These are phyloP conservation scores for Colletotrichum cereale DNA, from an alignment of 2,329 filamentous ascomycete species.

Conservation along the genomic window DNA sequence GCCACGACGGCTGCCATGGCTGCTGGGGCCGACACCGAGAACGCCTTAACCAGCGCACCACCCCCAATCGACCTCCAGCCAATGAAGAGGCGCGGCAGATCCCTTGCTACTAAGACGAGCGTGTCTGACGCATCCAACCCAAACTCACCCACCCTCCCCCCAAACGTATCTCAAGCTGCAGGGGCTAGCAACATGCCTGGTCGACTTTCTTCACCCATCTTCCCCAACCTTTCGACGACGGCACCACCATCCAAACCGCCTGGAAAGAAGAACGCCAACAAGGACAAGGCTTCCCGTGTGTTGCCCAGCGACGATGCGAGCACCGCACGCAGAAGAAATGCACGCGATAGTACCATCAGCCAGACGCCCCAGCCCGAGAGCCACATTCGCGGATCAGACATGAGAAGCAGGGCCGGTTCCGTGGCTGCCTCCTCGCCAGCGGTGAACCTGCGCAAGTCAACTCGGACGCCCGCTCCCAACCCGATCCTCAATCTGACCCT, in stretches of 20 bases:
- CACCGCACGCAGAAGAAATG: constrained; percentile 53
- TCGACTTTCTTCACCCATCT: constrained; percentile 50
- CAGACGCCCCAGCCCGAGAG: constrained; percentile 52
- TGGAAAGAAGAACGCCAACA: constrained; percentile 45
- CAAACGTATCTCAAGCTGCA: constrained; percentile 43
- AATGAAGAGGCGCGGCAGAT: constrained; percentile 56
- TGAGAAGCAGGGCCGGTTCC: constrained; percentile 41
- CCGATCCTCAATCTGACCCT: constrained; percentile 16
- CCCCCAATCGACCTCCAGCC: constrained; percentile 48
- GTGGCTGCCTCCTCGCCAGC: constrained; percentile 47
- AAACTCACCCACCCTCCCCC: constrained; percentile 48
- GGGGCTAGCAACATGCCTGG: constrained; percentile 56
- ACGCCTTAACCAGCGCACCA: constrained; percentile 38
- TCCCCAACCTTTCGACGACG: constrained; percentile 48
- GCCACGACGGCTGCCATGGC: constrained; percentile 40
- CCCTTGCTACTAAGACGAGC: constrained; percentile 54
- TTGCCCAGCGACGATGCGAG: constrained; percentile 45
- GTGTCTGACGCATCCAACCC: constrained; percentile 53
- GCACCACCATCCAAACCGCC: constrained; percentile 27
- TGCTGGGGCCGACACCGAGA: constrained; percentile 41
- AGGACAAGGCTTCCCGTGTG: constrained; percentile 41
- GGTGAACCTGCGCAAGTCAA: constrained; percentile 35
- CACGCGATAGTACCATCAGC: constrained; percentile 55
- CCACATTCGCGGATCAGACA: constrained; percentile 49
- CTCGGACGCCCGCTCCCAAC: constrained; percentile 32